Base-by-base conservation (phyloP, 768 basidiomycete species). In the Tubosaeta sp. region DNA sequence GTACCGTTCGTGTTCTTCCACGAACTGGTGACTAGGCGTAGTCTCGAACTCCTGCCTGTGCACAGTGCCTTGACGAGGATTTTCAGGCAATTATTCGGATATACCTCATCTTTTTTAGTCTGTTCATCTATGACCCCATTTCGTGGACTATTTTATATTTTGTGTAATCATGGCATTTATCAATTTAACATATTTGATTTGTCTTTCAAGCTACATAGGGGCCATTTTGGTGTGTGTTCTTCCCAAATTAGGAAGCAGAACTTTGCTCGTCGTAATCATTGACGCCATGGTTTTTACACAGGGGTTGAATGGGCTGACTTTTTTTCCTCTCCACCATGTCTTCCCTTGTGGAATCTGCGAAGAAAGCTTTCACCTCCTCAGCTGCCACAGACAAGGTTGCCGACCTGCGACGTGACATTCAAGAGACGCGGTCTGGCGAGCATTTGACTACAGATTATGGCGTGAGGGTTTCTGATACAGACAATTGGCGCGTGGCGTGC, bases 11-110 rank as follows among this genome's bases (percentile, higher is more conserved):
- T 77, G 68, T 65, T 56, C 43, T 49, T 59, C 56, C 61, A 75
- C 73, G 77, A 77, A 74, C 82, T 79, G 78, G 71, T 83, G 70
- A 81, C 83, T 79, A 82, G 74, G 77, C 81, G 76, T 80, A 77
- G 77, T 76, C 83, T 74, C 78, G 77, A 75, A 66, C 69, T 78
- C 46, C 50, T 61, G 62, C 60, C 55, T 59, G 58, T 49, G 54
- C 50, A 51, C 50, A 34, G 48, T 58, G 53, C 59, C 60, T 64
- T 54, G 58, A 57, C 52, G 56, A 54, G 51, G 57, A 60, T 58
- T 57, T 65, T 63, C 56, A 51, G 61, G 62, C 58, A 59, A 49
- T 50, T 46, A 51, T 54, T 17, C 49, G 25, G 35, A 27, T n/a
- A 51, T 57, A 56, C 53, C 55, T 51, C 39, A 33, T 41, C 32